Base-by-base conservation (phyloP, 2,329 filamentous ascomycete genomes). In the Trichoderma breve region DNA sequence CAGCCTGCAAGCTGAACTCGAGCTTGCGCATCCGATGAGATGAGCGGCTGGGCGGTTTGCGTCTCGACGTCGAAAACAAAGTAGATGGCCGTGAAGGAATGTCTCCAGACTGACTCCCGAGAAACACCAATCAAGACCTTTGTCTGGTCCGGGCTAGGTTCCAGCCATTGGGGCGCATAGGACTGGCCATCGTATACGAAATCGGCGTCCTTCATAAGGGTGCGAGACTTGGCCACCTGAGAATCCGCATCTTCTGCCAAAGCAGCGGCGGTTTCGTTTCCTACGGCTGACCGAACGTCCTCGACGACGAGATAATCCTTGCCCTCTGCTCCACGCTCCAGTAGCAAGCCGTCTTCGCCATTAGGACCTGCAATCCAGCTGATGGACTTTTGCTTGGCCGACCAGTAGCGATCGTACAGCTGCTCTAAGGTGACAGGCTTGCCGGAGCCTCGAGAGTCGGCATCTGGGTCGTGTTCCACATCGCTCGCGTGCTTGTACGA, bases 51-150 rank as follows among this genome's bases (percentile, higher is more conserved):
- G 1, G 88, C 92, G 1, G 83, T 87, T 80, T 98, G 95, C 1
- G 90, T 91, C 36, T 88, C 89, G 30, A 99, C 96, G 79, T 99
- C 93, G 75, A 98, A 92, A 73, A 99, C 90, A 90, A 93, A 99
- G 83, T 98, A 99, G 30, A 88, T 85, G 0, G 92, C 95, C 11
- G 91, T 94, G 78, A 89, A 95, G 0, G 95, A 98, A 81, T 98
- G 92, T 75, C 96, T 90, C 92, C 94, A 99, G 77, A 96, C 94
- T 77, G 89, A 89, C 80, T 93, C 83, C 26, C 84, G 80, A 67
- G 94, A 85, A 9, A 94, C 93, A 64, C 90, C 87, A n/a, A 98
- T 84, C 66, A 99, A 86, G 3, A 99, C 94, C 80, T 93, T 95
- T 77, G 91, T 93, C 80, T 97, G 86, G 80, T 98, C 89, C 32